phyloP scores from a whole-genome alignment of 805 yeast genomes.

The Yarrowia yakushimensis region DNA sequence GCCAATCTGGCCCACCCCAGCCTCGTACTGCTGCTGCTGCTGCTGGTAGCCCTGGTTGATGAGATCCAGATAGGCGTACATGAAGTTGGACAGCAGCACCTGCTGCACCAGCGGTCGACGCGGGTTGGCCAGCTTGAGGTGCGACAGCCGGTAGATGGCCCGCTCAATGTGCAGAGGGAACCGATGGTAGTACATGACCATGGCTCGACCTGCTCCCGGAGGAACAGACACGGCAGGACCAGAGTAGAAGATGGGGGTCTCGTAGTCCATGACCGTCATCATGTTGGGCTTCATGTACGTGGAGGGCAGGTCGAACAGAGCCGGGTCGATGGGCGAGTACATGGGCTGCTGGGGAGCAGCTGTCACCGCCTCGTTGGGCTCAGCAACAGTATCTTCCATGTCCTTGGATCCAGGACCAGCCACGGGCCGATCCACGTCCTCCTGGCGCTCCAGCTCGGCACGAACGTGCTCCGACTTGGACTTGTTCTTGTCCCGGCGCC shows the following conservation, averaged over 20 bases:
- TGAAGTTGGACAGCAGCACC: conserved; percentile 88
- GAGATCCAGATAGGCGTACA: conserved; percentile 93
- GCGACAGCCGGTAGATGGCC: conserved; percentile 89
- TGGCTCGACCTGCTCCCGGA: conserved; percentile 27
- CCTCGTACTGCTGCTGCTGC: conserved; percentile 31
- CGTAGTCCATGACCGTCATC: conserved; percentile 25
- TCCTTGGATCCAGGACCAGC: not conserved
- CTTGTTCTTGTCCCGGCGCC: conserved; percentile 19
- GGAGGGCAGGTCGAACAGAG: not conserved
- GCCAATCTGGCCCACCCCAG: not conserved
- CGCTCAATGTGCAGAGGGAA: conserved; percentile 94
- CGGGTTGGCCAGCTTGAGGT: conserved; percentile 90
- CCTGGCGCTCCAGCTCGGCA: conserved; percentile 12
- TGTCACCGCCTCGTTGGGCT: not conserved
- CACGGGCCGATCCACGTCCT: not conserved
- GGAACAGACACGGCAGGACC: conserved; percentile 22
- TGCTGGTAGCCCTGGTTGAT: conserved; percentile 70
- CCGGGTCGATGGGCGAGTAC: conserved; percentile 23
- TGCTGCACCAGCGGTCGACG: conserved; percentile 88
- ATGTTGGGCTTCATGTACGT: conserved; percentile 24
- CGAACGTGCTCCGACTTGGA: conserved; percentile 15
- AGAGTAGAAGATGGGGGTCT: conserved; percentile 18
- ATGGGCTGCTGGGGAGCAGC: not conserved
- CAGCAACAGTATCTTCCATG: conserved; percentile 1
- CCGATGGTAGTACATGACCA: conserved; percentile 47